A percentile compares a stretch with the other conserved stretches of the same genome.
Conservation (phyloP, 1,139 yeast species). For the Komagataea norvegica region DNA sequence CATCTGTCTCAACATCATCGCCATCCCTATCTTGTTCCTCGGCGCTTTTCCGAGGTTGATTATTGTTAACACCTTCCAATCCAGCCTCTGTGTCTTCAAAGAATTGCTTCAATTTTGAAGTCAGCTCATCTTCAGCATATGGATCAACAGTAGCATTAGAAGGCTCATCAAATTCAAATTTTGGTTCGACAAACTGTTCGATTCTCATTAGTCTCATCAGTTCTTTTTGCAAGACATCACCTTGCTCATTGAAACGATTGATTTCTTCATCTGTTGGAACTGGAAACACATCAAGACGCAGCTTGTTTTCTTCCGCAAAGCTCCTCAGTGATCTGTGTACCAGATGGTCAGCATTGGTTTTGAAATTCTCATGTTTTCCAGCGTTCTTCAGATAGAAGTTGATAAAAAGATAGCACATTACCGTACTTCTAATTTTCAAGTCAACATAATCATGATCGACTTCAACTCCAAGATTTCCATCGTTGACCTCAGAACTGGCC, state of each 20-base stretch:
- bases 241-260: conserved; percentile 12
- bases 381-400: conserved; percentile 12
- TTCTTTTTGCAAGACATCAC: conserved; percentile 21
- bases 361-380: conserved; percentile 2
- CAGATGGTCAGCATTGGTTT: conserved; percentile 12
- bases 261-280: conserved; percentile 18
- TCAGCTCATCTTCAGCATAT: conserved; percentile 21
- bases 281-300: conserved; percentile 1
- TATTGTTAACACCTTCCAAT: conserved; percentile 27
- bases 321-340: conserved; percentile 6
- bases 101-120: conserved; percentile 25
- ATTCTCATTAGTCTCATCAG: conserved; percentile 17
- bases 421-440: conserved; percentile 21
- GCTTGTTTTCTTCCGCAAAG: not conserved
- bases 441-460: conserved; percentile 21
- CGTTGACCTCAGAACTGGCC: conserved; percentile 16
- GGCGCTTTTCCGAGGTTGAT: conserved; percentile 15
- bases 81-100: conserved; percentile 29
- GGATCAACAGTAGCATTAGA: not conserved
- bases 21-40: conserved; percentile 17
- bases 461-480: not conserved
- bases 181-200: conserved; percentile 14
- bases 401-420: conserved; percentile 17
- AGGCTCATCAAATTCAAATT: conserved; percentile 12
- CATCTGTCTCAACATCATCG: conserved; percentile 22